Conservation (phyloP, 1,139 yeast genomes). For the Suhomyces terraborum region DNA sequence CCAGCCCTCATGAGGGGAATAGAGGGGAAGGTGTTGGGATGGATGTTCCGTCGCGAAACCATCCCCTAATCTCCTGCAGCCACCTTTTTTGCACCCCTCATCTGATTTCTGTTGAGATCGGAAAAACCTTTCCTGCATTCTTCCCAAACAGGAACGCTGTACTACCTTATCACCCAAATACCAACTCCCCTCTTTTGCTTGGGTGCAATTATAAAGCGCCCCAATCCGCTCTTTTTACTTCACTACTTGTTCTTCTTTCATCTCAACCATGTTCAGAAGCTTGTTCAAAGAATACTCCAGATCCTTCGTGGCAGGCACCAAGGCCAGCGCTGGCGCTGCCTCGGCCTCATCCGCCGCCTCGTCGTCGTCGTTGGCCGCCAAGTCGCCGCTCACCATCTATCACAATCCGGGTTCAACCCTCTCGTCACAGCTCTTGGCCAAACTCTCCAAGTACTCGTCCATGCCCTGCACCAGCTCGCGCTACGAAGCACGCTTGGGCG, state of each 20-base stretch:
- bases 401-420: slow-evolving; percentile 32
- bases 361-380: too few relatives aligned
- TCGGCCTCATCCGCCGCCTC: slow-evolving; percentile 2
- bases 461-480: slow-evolving; percentile 27
- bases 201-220: slow-evolving; percentile 10
- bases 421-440: slow-evolving; percentile 30
- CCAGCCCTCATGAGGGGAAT: slow-evolving; percentile 7
- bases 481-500: slow-evolving; percentile 8
- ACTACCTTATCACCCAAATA: slow-evolving; percentile 12
- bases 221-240: neutral
- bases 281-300: slow-evolving; percentile 12
- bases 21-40: slow-evolving; percentile 10
- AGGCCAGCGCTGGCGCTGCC: slow-evolving; percentile 11
- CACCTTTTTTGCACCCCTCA: slow-evolving; percentile 8
- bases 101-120: slow-evolving; percentile 12
- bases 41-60: slow-evolving; percentile 11
- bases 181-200: slow-evolving; percentile 20
- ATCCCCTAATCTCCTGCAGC: neutral
- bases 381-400: slow-evolving; percentile 30
- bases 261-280: slow-evolving; percentile 15
- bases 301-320: slow-evolving; percentile 10
- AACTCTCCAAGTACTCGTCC: slow-evolving; percentile 24
- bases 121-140: slow-evolving; percentile 11
- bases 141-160: slow-evolving; percentile 9
- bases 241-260: neutral